Base-by-base conservation (phyloP, 225 moss, liverwort and hornwort species). In the Takakia lepidozioides region DNA sequence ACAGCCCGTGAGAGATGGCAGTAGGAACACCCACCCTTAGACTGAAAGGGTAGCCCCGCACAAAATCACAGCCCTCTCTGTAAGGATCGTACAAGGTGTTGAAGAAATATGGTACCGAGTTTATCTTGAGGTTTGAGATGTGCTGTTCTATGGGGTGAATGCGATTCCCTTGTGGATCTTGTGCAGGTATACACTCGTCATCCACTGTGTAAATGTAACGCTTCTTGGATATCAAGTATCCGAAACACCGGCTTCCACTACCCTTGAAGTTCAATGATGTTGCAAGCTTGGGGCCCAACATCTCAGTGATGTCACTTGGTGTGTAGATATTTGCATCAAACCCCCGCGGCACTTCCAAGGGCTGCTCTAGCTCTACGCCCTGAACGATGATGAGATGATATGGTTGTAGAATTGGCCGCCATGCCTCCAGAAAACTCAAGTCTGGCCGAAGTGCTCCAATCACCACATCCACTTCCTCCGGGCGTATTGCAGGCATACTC, bases 331-430 rank as follows among this genome's bases (percentile, higher is more conserved):
- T 36, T 20, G 35, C 35, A 36, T 54, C 53, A 19, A 35, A 54
- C 21, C 53, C 53, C 20, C 38, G 34, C 8, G 53, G 53, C 10
- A 54, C 53, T n/a, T 54, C 38, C 14, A 54, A 17, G 15, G 38
- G 34, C 19, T 54, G 35, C 14, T 32, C 30, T 8, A 36, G 53
- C 10, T 54, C 53, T 8, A 32, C 53, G 25, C 38, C 53, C 34
- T 54, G 53, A 10, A 54, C 53, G 19, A 54, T 54, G 53, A 54
- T 54, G 19, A 54, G 34, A 39, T 54, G 53, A 36, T 54, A 54
- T 16, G 34, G 34, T 20, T 38, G 19, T 10, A 54, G 36, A 19
- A 35, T 35, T n/a, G 52, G 52, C 8, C 52, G 52, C 52, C 52
- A 53, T 32, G 15, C n/a, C 37, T 53, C 52, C 34, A 53, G 52